Evolutionary conservation across 1,284 basidiomycete species (phyloP), one percentile per base, ranked within the genome.

Genomic region (Athelia psychrophila): DNA sequence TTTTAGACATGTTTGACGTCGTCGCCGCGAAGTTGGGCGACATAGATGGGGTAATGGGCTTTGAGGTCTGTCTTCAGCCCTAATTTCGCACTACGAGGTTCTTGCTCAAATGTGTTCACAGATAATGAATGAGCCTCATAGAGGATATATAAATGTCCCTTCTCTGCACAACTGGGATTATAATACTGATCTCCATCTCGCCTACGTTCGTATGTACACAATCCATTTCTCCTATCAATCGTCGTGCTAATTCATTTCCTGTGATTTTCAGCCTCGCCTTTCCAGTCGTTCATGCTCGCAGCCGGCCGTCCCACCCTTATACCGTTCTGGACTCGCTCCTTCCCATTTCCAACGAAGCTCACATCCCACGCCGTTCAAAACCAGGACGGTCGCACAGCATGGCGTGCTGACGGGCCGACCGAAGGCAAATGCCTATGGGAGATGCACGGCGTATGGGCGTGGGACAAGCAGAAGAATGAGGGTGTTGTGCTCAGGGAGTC

Each of bases 81-180:
- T 30, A 52, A 25, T 25, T 24, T 23, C 35, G 13, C 3, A 49
- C 30, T 25, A 12, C 22, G 51, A 45, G 10, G 24, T n/a, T 51
- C 8, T 2, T 48, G 9, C 20, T 32, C 50, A 15, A 46, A 32
- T 49, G 24, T 16, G 22, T 45, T 19, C 27, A 8, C 55, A 93
- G 90, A 81, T 93, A 66, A 89, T 98, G 81, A 99, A 99, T 62
- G 96, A 99, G 69, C 96, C 96, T 1, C 95, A 99, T 70, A 79
- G 88, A 62, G 97, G 96, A 22, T 97, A 95, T 64, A 84, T 97
- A 54, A 83, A 89, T 52, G 73, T 96, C 2, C 76, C 83, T 38
- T 93, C 92, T 2, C 79, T 98, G 49, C 86, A 98, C 61, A 75
- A 75, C 27, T 98, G 93, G 72, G 87, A 98, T 68, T 95, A 97